A percentile compares a stretch with the other conserved stretches of the same genome.
These are phyloP conservation scores for Xylariales sp. DNA, from an alignment of 2,329 filamentous ascomycete genomes.

Conservation along the genomic window DNA sequence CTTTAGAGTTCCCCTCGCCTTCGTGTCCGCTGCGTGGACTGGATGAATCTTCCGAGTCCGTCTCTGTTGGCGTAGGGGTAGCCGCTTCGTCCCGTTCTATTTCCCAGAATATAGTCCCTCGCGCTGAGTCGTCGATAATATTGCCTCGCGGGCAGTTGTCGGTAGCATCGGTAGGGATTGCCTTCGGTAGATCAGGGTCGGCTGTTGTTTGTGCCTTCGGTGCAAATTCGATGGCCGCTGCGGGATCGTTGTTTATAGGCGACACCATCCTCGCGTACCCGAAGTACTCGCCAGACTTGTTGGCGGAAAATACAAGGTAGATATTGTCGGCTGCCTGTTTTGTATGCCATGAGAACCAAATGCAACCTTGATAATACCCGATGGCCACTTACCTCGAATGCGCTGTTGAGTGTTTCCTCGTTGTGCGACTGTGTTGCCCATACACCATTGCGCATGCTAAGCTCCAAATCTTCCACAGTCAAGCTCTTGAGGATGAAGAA, in stretches of 20 bases:
- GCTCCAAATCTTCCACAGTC: slow-evolving; percentile 82
- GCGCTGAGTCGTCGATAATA: slow-evolving; percentile 86
- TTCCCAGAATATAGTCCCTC: slow-evolving; percentile 98
- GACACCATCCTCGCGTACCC: slow-evolving; percentile 91
- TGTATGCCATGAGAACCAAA: slow-evolving; percentile 2
- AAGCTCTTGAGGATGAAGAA: slow-evolving; percentile 94
- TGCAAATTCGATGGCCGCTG: slow-evolving; percentile 64
- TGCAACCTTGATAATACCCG: neutral
- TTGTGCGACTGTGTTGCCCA: slow-evolving; percentile 97
- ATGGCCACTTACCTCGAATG: slow-evolving; percentile 61
- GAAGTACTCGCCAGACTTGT: slow-evolving; percentile 96
- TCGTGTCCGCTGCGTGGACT: slow-evolving; percentile 28
- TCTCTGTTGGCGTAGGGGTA: slow-evolving; percentile 22
- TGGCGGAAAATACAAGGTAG: slow-evolving; percentile 90
- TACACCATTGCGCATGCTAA: slow-evolving; percentile 79
- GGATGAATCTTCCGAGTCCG: slow-evolving; percentile 24
- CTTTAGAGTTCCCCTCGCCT: slow-evolving; percentile 49
- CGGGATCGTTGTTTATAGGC: slow-evolving; percentile 72
- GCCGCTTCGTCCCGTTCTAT: slow-evolving; percentile 58
- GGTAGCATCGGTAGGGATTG: slow-evolving; percentile 74
- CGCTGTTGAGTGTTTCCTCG: slow-evolving; percentile 74
- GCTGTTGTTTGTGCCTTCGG: slow-evolving; percentile 56
- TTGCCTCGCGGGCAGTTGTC: slow-evolving; percentile 73
- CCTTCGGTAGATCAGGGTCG: slow-evolving; percentile 67
- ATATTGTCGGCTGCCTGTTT: slow-evolving; percentile 72